A percentile compares a stretch with the other conserved stretches of the same genome.
Evolutionary conservation across 352 stramenopile species (phyloP).

Genomic region (Globisporangium canariense): DNA sequence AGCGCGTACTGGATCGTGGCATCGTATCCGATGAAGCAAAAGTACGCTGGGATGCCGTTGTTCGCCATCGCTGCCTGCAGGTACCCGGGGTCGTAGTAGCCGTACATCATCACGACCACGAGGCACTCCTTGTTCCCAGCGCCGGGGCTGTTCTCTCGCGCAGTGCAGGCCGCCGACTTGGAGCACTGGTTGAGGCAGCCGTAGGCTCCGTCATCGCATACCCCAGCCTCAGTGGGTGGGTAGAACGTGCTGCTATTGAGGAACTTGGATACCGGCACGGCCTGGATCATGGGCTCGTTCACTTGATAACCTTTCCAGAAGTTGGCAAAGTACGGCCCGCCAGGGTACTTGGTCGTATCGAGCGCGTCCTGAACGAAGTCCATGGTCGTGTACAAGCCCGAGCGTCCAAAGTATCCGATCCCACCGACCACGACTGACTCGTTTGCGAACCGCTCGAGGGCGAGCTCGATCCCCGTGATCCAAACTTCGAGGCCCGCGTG

Average conservation of each 20-base stretch:
- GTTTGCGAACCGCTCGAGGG: conserved; percentile 27
- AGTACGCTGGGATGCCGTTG: conserved; percentile 26
- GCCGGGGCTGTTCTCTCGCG: conserved; percentile 7
- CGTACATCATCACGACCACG: conserved; percentile 23
- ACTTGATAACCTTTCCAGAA: conserved; percentile 41
- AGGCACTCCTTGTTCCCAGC: conserved; percentile 17
- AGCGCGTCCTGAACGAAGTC: conserved; percentile 27
- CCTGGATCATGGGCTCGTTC: conserved; percentile 28
- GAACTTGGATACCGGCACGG: conserved; percentile 3
- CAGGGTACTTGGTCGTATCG: conserved; percentile 13
- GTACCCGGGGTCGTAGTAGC: conserved; percentile 20
- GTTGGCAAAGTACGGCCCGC: conserved; percentile 20
- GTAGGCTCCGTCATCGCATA: conserved; percentile 23
- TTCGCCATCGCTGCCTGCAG: conserved; percentile 25
- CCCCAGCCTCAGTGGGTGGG: conserved; percentile 7
- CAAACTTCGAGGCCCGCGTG: conserved; percentile 43
- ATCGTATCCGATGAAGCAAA: conserved; percentile 29
- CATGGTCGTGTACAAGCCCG: conserved; percentile 36
- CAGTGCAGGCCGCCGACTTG: conserved; percentile 21
- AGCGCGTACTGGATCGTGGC: conserved; percentile 7
- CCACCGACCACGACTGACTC: conserved; percentile 20
- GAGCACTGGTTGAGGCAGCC: conserved; percentile 37
- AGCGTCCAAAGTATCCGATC: conserved; percentile 29
- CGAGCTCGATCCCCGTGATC: conserved; percentile 7
- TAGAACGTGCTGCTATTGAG: conserved; percentile 16